phyloP scores from a whole-genome alignment of 2,329 filamentous ascomycete species.

The Fusarium oxysporum region DNA sequence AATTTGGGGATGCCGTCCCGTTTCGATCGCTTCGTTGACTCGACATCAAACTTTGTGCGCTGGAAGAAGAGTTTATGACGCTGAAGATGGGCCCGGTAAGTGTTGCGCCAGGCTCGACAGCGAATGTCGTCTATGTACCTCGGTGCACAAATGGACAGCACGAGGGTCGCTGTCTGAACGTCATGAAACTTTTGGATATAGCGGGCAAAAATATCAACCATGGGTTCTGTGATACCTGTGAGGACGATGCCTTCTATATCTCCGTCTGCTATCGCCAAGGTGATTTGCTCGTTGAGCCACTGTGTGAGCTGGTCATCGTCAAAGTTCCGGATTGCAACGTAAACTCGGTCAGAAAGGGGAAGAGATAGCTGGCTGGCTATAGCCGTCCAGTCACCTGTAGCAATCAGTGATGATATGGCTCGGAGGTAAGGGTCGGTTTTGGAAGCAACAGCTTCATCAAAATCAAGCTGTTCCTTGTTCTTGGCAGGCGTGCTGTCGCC shows the following conservation, averaged over 20 bases:
- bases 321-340: constrained; percentile 76
- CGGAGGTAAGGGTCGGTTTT: constrained; percentile 83
- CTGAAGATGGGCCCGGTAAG: constrained; percentile 78
- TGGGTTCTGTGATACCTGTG: constrained; percentile 78
- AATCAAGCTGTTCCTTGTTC: constrained; percentile 64
- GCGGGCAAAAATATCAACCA: constrained; percentile 80
- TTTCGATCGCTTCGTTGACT: constrained; percentile 77
- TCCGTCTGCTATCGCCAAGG: constrained; percentile 70
- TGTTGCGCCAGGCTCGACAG: constrained; percentile 77
- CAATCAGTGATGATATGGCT: constrained; percentile 81
- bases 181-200: constrained; percentile 82
- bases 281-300: constrained; percentile 76
- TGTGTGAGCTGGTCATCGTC: constrained; percentile 69
- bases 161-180: constrained; percentile 81
- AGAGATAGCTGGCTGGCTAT: constrained; percentile 80
- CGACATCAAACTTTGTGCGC: constrained; percentile 81
- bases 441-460: constrained; percentile 69
- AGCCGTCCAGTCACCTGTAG: constrained; percentile 79
- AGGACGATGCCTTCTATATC: constrained; percentile 83
- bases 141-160: constrained; percentile 79
- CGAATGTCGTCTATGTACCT: constrained; percentile 82
- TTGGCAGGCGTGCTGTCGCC: constrained; percentile 58
- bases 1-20: constrained; percentile 63
- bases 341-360: constrained; percentile 79
- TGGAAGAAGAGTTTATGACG: constrained; percentile 79